These are phyloP conservation scores for Mycena galericulata DNA, from an alignment of 768 basidiomycete genomes.

Conservation along the genomic window DNA sequence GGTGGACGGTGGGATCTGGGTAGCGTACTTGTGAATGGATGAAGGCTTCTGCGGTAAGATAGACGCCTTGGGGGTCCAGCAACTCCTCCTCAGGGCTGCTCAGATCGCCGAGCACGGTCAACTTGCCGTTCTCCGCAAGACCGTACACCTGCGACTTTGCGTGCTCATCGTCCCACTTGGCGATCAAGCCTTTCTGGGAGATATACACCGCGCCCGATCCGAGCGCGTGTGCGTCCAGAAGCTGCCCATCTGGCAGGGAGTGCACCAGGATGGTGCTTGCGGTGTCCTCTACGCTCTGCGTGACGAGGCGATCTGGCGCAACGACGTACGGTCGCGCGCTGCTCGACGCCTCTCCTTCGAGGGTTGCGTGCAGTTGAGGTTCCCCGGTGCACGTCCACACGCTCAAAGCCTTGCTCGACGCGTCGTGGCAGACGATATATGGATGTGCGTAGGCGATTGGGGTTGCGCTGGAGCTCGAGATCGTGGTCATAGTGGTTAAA, in stretches of 20 bases:
- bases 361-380: neutral
- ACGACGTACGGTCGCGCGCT: conserved; percentile 4
- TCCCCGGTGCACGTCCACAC: conserved; percentile 4
- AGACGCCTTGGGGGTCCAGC: conserved; percentile 12
- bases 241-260: conserved; percentile 20
- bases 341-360: conserved; percentile 18
- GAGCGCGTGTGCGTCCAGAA: conserved; percentile 14
- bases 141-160: conserved; percentile 19
- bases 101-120: neutral
- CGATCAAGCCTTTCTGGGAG: conserved; percentile 13
- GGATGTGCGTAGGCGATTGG: too few species aligned
- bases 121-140: conserved; percentile 18
- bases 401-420: neutral
- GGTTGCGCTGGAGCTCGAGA: too few species aligned
- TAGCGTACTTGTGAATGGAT: conserved; percentile 24
- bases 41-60: conserved; percentile 18
- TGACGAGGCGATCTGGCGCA: conserved; percentile 23
- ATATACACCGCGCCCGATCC: conserved; percentile 18
- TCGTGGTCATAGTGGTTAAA: too few species aligned
- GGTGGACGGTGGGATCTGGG: conserved; percentile 22
- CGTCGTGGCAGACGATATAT: conserved; percentile 5
- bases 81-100: conserved; percentile 1
- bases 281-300: conserved; percentile 11
- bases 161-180: conserved; percentile 17
- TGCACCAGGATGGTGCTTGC: conserved; percentile 20